Conservation (phyloP, 2,329 filamentous ascomycete species). For the Fusarium tricinctum region DNA sequence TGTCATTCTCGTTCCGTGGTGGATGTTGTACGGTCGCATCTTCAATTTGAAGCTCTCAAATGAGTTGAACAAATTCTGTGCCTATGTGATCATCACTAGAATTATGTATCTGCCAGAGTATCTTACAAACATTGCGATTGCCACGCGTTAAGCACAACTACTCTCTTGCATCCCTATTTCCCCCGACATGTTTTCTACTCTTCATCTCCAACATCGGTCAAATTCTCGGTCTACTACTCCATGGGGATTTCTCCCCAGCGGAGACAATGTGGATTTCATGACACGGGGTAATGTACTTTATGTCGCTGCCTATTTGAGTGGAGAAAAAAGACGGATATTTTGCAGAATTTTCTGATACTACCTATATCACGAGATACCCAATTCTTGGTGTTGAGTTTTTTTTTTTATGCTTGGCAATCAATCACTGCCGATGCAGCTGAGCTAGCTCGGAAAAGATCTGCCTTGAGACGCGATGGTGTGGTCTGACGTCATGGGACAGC, state of each 20-base stretch:
- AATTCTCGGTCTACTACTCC: conserved; percentile 30
- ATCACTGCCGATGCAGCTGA: not conserved
- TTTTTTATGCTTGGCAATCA: not conserved
- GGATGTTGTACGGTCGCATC: not conserved
- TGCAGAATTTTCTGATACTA: conserved; percentile 11
- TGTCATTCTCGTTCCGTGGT: too few relatives aligned
- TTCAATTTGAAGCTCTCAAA: too few relatives aligned
- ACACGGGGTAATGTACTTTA: conserved; percentile 25
- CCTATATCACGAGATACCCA: not conserved
- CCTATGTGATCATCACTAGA: too few relatives aligned
- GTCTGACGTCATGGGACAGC: not conserved
- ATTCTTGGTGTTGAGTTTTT: conserved; percentile 16
- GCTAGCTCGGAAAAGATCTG: not conserved
- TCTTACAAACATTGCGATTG: not conserved
- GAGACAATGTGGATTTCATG: conserved; percentile 6
- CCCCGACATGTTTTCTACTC: not conserved
- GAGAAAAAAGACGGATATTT: not conserved
- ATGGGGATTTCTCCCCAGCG: conserved; percentile 16
- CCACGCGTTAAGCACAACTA: not conserved
- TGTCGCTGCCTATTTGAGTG: conserved; percentile 30
- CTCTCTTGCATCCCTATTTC: not conserved
- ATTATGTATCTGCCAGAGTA: too few relatives aligned
- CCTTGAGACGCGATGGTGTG: not conserved
- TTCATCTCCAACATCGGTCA: not conserved
- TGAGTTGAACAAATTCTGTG: too few relatives aligned